Base-by-base conservation (phyloP, 2,329 filamentous ascomycete species). In the Rutstroemia sydowiana region DNA sequence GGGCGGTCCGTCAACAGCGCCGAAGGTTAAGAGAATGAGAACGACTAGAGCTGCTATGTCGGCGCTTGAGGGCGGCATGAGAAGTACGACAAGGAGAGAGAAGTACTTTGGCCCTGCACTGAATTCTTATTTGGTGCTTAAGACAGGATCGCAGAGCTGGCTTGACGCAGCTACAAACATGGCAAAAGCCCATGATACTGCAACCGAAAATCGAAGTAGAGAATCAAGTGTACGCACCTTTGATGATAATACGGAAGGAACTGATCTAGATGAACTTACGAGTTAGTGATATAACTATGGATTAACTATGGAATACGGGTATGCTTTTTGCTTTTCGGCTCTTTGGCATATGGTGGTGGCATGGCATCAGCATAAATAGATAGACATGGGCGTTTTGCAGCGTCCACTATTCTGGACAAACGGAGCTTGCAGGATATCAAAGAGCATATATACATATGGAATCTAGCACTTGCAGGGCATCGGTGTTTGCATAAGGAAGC, bases 11-110 rank as follows among this genome's bases (percentile, higher is more conserved):
- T 62, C 2, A 85, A 85, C 63, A 16, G 75, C 21, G 14, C 37
- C 45, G 16, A 66, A 64, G 37, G 57, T 61, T 1, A 86, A 85
- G 63, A 75, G 82, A 14, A 75, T 81, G 64, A 73, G 88, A 21
- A 90, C 77, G 2, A 95, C 89, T 0, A 73, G 88, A 49, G 81
- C 85, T 44, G 87, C 87, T 44, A 77, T 85, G 50, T 87, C 86
- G 32, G 89, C 89, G 0, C 70, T 91, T 0, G 88, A 93, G 65
- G 87, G 87, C 13, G 84, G 87, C 1, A 74, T 78, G 49, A 78
- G 88, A 55, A 75, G 76, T 28, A 79, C 72, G 2, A 87, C 83
- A 7, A 76, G 88, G 39, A 75, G 79, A 45, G 87, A 92, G 55
- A 77, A 76, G 53, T 93, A 88, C 75, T 92, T 95, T 63, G 73